A percentile compares a stretch with the other conserved stretches of the same genome.
These are phyloP conservation scores for Colletotrichum euphorbiae DNA, from an alignment of 2,329 filamentous ascomycete genomes.

Conservation along the genomic window DNA sequence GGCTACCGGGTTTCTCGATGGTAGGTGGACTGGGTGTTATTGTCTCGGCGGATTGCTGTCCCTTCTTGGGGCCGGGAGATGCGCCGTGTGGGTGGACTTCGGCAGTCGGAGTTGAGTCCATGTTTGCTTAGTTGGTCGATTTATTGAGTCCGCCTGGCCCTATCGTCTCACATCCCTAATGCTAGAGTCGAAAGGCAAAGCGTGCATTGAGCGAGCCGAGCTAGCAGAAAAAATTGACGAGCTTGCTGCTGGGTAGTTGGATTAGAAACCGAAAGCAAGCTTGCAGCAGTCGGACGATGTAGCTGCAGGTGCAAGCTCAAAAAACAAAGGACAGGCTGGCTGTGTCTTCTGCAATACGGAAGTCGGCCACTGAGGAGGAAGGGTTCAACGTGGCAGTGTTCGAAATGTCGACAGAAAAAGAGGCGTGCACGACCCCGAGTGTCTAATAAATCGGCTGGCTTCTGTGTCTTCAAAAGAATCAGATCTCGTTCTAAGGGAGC, in stretches of 20 bases:
- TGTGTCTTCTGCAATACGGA: background rate
- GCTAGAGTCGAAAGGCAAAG: slow-evolving; percentile 23
- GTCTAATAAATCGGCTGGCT: background rate
- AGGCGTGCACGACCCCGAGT: slow-evolving; percentile 20
- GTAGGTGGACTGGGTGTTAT: slow-evolving; percentile 1
- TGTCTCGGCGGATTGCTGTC: slow-evolving; percentile 12
- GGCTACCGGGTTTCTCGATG: slow-evolving; percentile 42
- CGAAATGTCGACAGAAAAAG: slow-evolving; percentile 14
- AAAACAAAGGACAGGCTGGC: slow-evolving; percentile 29
- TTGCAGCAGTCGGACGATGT: background rate
- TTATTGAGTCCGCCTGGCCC: slow-evolving; percentile 18
- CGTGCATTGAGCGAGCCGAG: slow-evolving; percentile 25
- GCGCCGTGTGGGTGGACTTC: slow-evolving; percentile 33
- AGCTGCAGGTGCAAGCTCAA: slow-evolving; percentile 23
- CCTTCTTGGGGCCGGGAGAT: slow-evolving; percentile 14
- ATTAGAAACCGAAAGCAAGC: background rate
- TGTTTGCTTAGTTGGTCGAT: slow-evolving; percentile 36
- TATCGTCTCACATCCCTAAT: slow-evolving; percentile 37
- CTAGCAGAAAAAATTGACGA: background rate
- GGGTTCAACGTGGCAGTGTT: slow-evolving; percentile 25
- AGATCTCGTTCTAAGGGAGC: too few relatives aligned
- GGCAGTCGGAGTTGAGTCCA: slow-evolving; percentile 35
- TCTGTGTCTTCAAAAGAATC: too few relatives aligned
- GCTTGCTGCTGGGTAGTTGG: background rate
- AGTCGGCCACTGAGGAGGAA: slow-evolving; percentile 24